phyloP scores from a whole-genome alignment of 768 basidiomycete genomes.

The Xerocomus potaroensis region DNA sequence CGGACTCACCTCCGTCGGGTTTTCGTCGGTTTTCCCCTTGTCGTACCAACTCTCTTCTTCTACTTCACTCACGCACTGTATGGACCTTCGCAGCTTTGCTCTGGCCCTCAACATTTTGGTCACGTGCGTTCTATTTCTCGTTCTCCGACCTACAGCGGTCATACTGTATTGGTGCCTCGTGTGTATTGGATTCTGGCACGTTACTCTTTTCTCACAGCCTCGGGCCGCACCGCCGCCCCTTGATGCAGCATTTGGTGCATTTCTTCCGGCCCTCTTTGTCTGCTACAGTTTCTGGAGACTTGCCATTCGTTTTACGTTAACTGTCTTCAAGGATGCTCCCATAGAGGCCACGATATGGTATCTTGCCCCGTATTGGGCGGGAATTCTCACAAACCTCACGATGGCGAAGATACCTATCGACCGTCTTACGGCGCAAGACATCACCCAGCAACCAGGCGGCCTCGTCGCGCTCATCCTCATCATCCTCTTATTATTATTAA shows the following conservation, averaged over 20 bases:
- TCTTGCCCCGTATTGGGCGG: conserved; percentile 74
- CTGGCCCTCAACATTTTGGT: conserved; percentile 71
- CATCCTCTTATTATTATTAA: conserved; percentile 50
- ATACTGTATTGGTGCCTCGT: conserved; percentile 73
- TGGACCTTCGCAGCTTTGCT: conserved; percentile 65
- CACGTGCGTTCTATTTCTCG: conserved; percentile 61
- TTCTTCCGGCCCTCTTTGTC: conserved; percentile 75
- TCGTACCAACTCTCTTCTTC: conserved; percentile 54
- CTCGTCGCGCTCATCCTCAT: conserved; percentile 67
- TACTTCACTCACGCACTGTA: conserved; percentile 55
- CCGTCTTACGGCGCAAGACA: conserved; percentile 66
- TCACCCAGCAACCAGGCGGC: conserved; percentile 61
- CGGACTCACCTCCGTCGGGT: conserved; percentile 68
- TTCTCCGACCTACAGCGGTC: conserved; percentile 68
- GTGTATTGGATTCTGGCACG: conserved; percentile 84
- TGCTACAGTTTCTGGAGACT: conserved; percentile 76
- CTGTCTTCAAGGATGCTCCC: conserved; percentile 61
- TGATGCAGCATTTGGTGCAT: conserved; percentile 68
- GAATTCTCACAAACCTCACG: conserved; percentile 70
- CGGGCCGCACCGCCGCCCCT: conserved; percentile 61
- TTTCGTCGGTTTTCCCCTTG: conserved; percentile 71
- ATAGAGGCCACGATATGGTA: conserved; percentile 74
- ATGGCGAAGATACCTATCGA: conserved; percentile 70
- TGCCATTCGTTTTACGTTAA: conserved; percentile 70
- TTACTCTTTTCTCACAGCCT: conserved; percentile 75